Evolutionary conservation across 495 filamentous ascomycete genomes (phyloP).

Genomic region (Amorphotheca resinae): DNA sequence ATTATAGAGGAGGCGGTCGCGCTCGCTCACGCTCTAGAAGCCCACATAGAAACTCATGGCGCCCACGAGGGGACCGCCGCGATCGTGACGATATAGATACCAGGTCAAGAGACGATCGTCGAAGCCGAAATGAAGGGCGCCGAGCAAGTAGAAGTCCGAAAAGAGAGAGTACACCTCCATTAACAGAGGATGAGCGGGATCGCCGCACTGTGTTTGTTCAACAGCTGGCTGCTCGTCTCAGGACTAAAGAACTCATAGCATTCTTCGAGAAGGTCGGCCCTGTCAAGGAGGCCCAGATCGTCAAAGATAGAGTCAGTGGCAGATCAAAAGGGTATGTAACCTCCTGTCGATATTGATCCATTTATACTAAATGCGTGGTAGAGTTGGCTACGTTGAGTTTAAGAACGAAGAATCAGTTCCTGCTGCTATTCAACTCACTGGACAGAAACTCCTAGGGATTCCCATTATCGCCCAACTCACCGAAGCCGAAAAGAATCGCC

Average conservation of each 20-base stretch:
- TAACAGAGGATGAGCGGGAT: constrained; percentile 93
- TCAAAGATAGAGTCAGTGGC: constrained; percentile 95
- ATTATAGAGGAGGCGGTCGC: constrained; percentile 58
- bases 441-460: constrained; percentile 96
- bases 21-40: constrained; percentile 66
- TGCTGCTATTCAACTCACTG: constrained; percentile 93
- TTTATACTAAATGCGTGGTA: constrained; percentile 32
- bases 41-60: constrained; percentile 58
- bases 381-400: constrained; percentile 99
- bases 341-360: background rate
- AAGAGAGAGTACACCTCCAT: constrained; percentile 41
- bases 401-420: constrained; percentile 89
- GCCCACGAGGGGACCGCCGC: constrained; percentile 46
- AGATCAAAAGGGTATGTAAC: constrained; percentile 86
- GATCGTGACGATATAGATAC: constrained; percentile 35
- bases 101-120: constrained; percentile 35
- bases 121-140: constrained; percentile 39
- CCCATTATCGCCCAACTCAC: constrained; percentile 97
- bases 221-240: constrained; percentile 84
- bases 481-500: constrained; percentile 98
- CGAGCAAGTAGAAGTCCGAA: constrained; percentile 39
- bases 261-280: constrained; percentile 97
- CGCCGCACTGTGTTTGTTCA: constrained; percentile 96
- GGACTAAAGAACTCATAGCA: constrained; percentile 80
- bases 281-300: constrained; percentile 96